Evolutionary conservation across 108 stramenopile genomes (phyloP).

Genomic region (Cyclotella choctawhatcheeana): DNA sequence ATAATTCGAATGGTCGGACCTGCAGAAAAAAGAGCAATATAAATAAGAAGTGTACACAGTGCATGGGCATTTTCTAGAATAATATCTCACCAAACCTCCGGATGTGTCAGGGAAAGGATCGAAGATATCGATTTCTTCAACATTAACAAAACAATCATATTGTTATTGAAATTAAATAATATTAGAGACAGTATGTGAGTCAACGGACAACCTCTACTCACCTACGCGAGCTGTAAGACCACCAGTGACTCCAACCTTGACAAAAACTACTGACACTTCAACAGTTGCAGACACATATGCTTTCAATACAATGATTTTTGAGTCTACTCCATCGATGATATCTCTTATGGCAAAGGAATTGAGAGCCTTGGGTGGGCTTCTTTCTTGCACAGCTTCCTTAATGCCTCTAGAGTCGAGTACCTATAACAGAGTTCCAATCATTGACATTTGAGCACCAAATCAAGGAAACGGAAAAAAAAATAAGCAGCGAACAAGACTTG

Average conservation of each 20-base stretch:
- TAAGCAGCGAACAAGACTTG: too few species aligned
- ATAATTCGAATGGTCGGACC: slow-evolving; percentile 41
- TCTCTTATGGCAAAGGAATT: slow-evolving; percentile 48
- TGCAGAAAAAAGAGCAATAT: too few species aligned
- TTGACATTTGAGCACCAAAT: neutral
- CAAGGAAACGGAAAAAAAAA: neutral
- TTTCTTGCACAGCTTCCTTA: slow-evolving; percentile 25
- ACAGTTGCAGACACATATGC: slow-evolving; percentile 23
- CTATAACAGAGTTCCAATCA: neutral
- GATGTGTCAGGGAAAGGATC: slow-evolving; percentile 39
- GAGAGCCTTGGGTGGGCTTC: slow-evolving; percentile 33
- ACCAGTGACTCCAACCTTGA: too few species aligned
- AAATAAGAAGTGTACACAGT: too few species aligned
- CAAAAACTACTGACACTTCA: neutral
- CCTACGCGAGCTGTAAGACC: too few species aligned
- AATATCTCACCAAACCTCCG: slow-evolving; percentile 38
- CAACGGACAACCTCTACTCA: too few species aligned
- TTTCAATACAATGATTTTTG: slow-evolving; percentile 20
- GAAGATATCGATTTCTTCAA: slow-evolving; percentile 28
- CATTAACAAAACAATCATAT: too few species aligned
- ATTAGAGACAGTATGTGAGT: too few species aligned
- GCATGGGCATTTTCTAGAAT: too few species aligned
- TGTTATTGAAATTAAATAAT: too few species aligned
- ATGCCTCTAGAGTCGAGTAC: slow-evolving; percentile 43
- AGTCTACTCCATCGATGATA: slow-evolving; percentile 45